Percentiles rank a stretch among this genome's conserved stretches.
These are phyloP conservation scores for Picea glauca DNA, from an alignment of 75 land plant species.

Conservation along the genomic window DNA sequence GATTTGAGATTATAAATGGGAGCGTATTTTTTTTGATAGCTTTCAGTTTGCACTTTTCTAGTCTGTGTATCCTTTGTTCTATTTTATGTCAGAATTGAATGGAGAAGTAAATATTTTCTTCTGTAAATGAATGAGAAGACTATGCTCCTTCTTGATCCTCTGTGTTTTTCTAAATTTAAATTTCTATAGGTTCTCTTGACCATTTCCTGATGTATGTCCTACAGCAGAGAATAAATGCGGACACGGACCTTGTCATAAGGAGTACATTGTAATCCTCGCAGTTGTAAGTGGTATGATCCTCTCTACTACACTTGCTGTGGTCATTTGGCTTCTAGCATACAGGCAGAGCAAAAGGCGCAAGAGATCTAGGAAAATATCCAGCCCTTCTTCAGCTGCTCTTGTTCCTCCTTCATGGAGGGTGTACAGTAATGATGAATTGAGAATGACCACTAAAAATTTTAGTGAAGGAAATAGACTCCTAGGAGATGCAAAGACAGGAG, in stretches of 20 bases:
- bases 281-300: constrained; percentile 85
- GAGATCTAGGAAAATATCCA: constrained; percentile 54
- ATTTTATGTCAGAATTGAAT: background rate
- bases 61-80: background rate
- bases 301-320: constrained; percentile 55
- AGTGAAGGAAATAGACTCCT: constrained; percentile 83
- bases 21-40: background rate
- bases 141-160: background rate
- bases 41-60: background rate
- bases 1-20: constrained; percentile 12
- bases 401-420: constrained; percentile 77
- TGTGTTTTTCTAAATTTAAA: background rate
- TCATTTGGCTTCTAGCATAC: constrained; percentile 78
- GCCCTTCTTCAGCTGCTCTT: constrained; percentile 56
- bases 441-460: constrained; percentile 71
- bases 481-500: constrained; percentile 67
- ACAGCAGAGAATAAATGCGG: constrained; percentile 55
- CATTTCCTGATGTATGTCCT: constrained; percentile 10
- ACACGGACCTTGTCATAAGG: constrained; percentile 55
- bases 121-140: background rate
- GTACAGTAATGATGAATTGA: constrained; percentile 74
- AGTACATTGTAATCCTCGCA: constrained; percentile 80
- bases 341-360: constrained; percentile 62
- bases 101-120: background rate
- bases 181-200: background rate